Conservation (phyloP, 2,329 filamentous ascomycete genomes). For the Byssochlamys sp. region DNA sequence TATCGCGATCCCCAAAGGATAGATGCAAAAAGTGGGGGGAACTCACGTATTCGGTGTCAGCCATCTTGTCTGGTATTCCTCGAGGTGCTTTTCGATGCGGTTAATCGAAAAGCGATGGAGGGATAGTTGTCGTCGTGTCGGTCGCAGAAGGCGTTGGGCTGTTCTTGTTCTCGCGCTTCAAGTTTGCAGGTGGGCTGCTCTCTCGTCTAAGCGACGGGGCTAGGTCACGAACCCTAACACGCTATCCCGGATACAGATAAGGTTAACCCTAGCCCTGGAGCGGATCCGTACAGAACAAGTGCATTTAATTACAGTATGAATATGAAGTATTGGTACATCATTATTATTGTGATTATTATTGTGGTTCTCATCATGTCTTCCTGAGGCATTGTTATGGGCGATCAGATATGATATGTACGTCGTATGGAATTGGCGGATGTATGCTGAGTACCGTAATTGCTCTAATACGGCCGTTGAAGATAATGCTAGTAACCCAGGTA, state of each 20-base stretch:
- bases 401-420: too few species aligned
- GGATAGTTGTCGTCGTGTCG: slow-evolving; percentile 30
- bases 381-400: too few species aligned
- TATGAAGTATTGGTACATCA: too few species aligned
- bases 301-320: not conserved
- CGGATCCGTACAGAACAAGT: not conserved
- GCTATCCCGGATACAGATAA: slow-evolving; percentile 13
- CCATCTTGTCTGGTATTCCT: slow-evolving; percentile 59
- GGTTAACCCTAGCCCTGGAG: not conserved
- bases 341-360: too few species aligned
- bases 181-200: slow-evolving; percentile 26
- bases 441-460: too few species aligned
- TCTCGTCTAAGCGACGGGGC: slow-evolving; percentile 35
- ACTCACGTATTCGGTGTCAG: slow-evolving; percentile 82
- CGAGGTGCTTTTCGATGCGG: slow-evolving; percentile 36
- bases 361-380: too few species aligned
- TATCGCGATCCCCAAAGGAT: slow-evolving; percentile 4
- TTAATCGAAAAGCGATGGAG: slow-evolving; percentile 35
- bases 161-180: slow-evolving; percentile 19
- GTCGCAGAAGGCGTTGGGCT: slow-evolving; percentile 27
- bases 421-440: too few species aligned
- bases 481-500: too few species aligned
- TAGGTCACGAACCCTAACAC: slow-evolving; percentile 32
- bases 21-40: slow-evolving; percentile 19
- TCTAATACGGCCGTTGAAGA: too few species aligned